These are phyloP conservation scores for Nidularia sp. DNA, from an alignment of 768 basidiomycete genomes.

Conservation along the genomic window DNA sequence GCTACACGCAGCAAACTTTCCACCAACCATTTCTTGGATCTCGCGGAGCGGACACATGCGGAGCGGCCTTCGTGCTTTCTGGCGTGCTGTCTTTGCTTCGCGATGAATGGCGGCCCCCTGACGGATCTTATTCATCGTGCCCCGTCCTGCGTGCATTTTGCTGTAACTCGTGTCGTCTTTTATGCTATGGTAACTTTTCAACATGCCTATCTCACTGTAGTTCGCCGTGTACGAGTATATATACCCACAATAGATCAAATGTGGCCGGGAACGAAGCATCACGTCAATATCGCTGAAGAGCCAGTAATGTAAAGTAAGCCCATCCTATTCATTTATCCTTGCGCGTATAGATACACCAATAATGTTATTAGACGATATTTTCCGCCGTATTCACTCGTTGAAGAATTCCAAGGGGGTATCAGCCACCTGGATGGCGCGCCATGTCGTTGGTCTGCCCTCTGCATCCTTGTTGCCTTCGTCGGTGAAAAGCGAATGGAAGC, in stretches of 20 bases:
- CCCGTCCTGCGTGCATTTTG: background rate
- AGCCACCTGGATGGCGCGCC: constrained; percentile 59
- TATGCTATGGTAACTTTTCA: constrained; percentile 4
- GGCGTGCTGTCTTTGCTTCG: no score
- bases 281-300: background rate
- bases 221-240: constrained; percentile 9
- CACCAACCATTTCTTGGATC: no score
- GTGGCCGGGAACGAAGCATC: background rate
- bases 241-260: constrained; percentile 9
- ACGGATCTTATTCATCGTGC: no score
- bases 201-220: constrained; percentile 3
- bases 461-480: constrained; percentile 47
- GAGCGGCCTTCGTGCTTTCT: no score
- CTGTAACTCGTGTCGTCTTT: background rate
- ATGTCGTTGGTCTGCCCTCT: constrained; percentile 48
- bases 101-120: no score
- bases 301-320: background rate
- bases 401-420: constrained; percentile 65
- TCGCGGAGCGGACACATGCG: no score
- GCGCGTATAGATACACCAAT: background rate
- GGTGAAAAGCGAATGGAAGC: constrained; percentile 70
- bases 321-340: background rate
- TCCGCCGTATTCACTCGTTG: constrained; percentile 45
- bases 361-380: background rate
- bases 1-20: background rate